These are phyloP conservation scores for Xerocomus brunneocitrinus DNA, from an alignment of 768 basidiomycete species.

Conservation along the genomic window DNA sequence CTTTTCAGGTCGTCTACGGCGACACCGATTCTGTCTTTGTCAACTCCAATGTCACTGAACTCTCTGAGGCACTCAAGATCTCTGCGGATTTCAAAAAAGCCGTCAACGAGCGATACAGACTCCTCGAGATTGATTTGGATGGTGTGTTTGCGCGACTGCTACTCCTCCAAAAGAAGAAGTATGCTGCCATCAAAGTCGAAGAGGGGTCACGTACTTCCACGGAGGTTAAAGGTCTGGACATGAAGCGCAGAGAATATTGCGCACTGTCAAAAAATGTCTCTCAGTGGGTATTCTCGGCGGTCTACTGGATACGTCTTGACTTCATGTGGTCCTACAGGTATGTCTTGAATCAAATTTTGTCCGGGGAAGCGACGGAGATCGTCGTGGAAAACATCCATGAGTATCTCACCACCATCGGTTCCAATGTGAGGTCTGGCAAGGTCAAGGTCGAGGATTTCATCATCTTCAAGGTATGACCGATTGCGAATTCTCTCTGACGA, in stretches of 20 bases:
- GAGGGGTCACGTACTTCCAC: slow-evolving; percentile 71
- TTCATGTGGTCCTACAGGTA: slow-evolving; percentile 47
- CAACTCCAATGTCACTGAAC: slow-evolving; percentile 88
- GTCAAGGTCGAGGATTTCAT: slow-evolving; percentile 91
- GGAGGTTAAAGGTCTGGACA: slow-evolving; percentile 96
- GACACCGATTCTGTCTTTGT: slow-evolving; percentile 99
- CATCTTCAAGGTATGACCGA: slow-evolving; percentile 71
- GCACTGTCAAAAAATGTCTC: slow-evolving; percentile 88
- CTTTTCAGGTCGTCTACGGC: slow-evolving; percentile 86
- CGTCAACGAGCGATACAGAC: slow-evolving; percentile 91
- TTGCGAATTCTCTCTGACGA: neutral
- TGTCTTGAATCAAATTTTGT: slow-evolving; percentile 85
- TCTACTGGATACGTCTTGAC: neutral
- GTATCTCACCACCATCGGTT: slow-evolving; percentile 72
- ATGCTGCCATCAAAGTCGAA: slow-evolving; percentile 94
- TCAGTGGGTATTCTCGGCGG: slow-evolving; percentile 51
- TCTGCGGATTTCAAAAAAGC: slow-evolving; percentile 91
- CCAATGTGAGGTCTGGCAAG: slow-evolving; percentile 72
- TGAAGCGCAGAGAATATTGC: slow-evolving; percentile 97
- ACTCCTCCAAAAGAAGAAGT: slow-evolving; percentile 98
- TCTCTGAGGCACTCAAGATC: slow-evolving; percentile 86
- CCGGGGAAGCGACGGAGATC: slow-evolving; percentile 83
- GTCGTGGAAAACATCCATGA: slow-evolving; percentile 93
- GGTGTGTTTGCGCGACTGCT: slow-evolving; percentile 89
- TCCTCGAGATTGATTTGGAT: slow-evolving; percentile 96